A percentile compares a stretch with the other conserved stretches of the same genome.
Evolutionary conservation across 2,329 filamentous ascomycete species (phyloP).

Genomic region (Aspergillus amoenus): DNA sequence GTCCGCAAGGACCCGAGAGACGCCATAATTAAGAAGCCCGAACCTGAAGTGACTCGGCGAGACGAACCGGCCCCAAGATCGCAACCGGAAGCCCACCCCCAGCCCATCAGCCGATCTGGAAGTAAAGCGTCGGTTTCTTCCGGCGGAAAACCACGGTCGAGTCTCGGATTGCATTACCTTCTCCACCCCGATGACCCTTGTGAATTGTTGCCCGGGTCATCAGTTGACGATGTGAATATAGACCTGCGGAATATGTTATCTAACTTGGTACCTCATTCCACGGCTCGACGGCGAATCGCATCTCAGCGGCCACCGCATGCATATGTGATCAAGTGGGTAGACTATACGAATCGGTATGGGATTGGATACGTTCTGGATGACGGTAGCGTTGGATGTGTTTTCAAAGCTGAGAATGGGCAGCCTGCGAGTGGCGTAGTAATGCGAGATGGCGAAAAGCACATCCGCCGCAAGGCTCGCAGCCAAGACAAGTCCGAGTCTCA

Average conservation of each 20-base stretch:
- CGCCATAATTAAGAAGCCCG: neutral
- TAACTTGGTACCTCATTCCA: slow-evolving; percentile 33
- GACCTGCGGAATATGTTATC: slow-evolving; percentile 41
- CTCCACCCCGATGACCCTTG: slow-evolving; percentile 39
- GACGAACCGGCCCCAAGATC: slow-evolving; percentile 2
- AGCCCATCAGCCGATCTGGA: slow-evolving; percentile 24
- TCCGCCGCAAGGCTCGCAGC: slow-evolving; percentile 45
- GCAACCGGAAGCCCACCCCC: slow-evolving; percentile 17
- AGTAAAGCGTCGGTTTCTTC: slow-evolving; percentile 27
- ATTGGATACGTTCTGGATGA: slow-evolving; percentile 54
- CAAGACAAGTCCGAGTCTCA: slow-evolving; percentile 31
- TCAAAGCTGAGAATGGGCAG: slow-evolving; percentile 47
- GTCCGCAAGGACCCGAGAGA: slow-evolving; percentile 8
- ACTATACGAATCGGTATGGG: slow-evolving; percentile 53
- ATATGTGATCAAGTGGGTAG: slow-evolving; percentile 54
- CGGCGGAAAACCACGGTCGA: slow-evolving; percentile 33
- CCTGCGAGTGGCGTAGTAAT: slow-evolving; percentile 48
- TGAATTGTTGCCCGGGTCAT: slow-evolving; percentile 39
- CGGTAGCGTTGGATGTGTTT: slow-evolving; percentile 51
- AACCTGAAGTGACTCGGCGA: neutral
- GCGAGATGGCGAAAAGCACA: slow-evolving; percentile 47
- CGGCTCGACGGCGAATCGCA: slow-evolving; percentile 31
- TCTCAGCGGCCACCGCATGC: slow-evolving; percentile 37
- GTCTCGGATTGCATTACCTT: slow-evolving; percentile 36
- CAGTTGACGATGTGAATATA: slow-evolving; percentile 39